Evolutionary conservation across 2,329 filamentous ascomycete species (phyloP), one percentile per base, ranked within the genome.

Genomic region (Aspergillus vadensis): DNA sequence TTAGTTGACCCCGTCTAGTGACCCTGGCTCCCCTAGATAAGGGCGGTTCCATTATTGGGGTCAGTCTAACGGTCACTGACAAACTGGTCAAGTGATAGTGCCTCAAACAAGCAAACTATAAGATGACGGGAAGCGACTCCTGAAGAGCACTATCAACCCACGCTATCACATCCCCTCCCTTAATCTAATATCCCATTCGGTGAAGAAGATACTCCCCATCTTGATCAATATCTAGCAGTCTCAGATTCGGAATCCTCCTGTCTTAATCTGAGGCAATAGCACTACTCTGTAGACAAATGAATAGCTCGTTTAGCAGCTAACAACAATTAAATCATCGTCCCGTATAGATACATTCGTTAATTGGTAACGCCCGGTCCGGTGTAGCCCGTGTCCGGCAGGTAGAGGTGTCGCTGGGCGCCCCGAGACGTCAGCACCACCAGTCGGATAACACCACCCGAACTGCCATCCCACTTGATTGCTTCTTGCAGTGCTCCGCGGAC

Each of bases 401-500:
- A 99, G 75, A 99, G 80, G 82, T 98, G 95, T 80, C 95, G 87
- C 79, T 95, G 88, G 6, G 94, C 93, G 38, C 95, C 95, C 74
- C 90, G 87, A 71, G 88, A 88, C 64, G 94, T 99, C 79, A 99
- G 81, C 61, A 99, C 95, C 64, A 98, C 94, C 91, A 99, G 92
- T 70, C 95, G 88, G 73, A 99, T 99, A 62, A 99, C 95, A 81
- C 95, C 95, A 67, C 95, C 95, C 3, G 95, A 98, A 82, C 93
- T 97, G 66, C 95, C 95, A 76, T 99, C 95, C 95, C 95, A 99
- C 81, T 97, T 97, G 85, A 99, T 98, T 15, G 95, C 95, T 83
- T 99, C 94, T 72, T 87, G 83, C 74, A 99, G 82, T 32, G 95
- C 89, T 51, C 88, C 90, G 82, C 97, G 97, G 76, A 99, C 95